Evolutionary conservation across 805 yeast genomes (phyloP).

Genomic region (Teunomyces tritomae): DNA sequence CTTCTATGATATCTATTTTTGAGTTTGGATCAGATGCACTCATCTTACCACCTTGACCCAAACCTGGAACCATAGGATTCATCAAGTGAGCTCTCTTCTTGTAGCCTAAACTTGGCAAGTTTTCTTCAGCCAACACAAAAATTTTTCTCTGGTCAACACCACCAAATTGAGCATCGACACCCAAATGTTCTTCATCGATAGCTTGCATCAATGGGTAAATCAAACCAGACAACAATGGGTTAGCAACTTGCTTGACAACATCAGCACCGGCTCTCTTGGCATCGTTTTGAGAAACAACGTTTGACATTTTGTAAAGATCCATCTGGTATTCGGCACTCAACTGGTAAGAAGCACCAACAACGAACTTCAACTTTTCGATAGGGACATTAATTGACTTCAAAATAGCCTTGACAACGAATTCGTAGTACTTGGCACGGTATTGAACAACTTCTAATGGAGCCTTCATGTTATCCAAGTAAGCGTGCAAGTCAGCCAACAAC

Average conservation of each 20-base stretch:
- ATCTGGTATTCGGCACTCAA: constrained; percentile 71
- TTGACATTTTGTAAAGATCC: constrained; percentile 85
- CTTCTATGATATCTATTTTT: constrained; percentile 89
- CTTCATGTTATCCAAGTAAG: constrained; percentile 96
- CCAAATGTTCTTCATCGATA: constrained; percentile 87
- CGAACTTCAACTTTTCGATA: constrained; percentile 80
- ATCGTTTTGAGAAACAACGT: constrained; percentile 86
- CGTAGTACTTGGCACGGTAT: constrained; percentile 89
- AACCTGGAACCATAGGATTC: constrained; percentile 99
- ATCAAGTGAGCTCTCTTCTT: constrained; percentile 96
- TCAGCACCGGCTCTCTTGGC: constrained; percentile 99
- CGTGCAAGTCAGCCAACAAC: constrained; percentile 92
- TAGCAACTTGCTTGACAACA: constrained; percentile 95
- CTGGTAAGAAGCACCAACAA: constrained; percentile 90
- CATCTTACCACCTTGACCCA: constrained; percentile 97
- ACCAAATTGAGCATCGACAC: constrained; percentile 92
- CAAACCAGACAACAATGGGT: constrained; percentile 89
- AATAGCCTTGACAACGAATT: constrained; percentile 76
- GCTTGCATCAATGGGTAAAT: constrained; percentile 99
- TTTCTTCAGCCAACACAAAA: constrained; percentile 94
- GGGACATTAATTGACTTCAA: constrained; percentile 87
- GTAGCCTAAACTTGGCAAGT: constrained; percentile 82
- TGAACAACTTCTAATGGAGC: constrained; percentile 92
- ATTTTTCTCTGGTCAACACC: constrained; percentile 99
- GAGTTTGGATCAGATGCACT: constrained; percentile 98